Evolutionary conservation across 2,329 filamentous ascomycete genomes (phyloP), one percentile per base, ranked within the genome.

Genomic region (Scedosporium boydii): DNA sequence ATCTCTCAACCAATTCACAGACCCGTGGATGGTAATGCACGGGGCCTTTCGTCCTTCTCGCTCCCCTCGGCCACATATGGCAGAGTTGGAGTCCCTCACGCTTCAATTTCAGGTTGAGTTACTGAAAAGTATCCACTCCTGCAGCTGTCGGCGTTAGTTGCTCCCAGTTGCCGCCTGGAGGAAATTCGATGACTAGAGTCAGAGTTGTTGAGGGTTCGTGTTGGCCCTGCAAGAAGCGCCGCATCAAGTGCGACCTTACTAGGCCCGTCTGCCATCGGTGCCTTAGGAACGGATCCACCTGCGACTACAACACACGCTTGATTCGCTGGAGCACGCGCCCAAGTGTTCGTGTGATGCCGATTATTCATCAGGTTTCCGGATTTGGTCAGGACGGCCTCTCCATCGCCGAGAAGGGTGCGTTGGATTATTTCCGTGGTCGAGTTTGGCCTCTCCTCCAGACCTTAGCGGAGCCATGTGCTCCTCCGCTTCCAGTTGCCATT

Each of bases 191-290:
- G 34, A 14, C 34, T 4, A 12, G 34, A 38, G 34, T 38, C 34
- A 38, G 34, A 38, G 34, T 38, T 38, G 34, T 38, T 38, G 34
- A 38, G 64, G 76, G 76, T n/a, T 78, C 76, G 5, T 78, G 76
- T 65, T 78, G 76, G 76, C 70, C 73, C 23, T 78, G 76, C 68
- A 78, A 77, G 65, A 76, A 78, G 58, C 72, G 76, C 10, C 70
- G 76, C 26, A 75, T 77, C 53, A 77, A 77, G 64, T 78, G 76
- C 65, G 75, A 77, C 63, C 70, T 78, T 7, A 67, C 69, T 27
- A 69, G 70, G 26, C 74, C 75, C 2, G 66, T 68, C 2, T 78
- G 76, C 64, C 70, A 70, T 3, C 74, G 75, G 60, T 78, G 76
- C 63, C 61, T 64, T 18, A 7, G 59, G 26, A 51, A 58, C 29